A percentile compares a stretch with the other conserved stretches of the same genome.
These are phyloP conservation scores for Boletus subparvulus DNA, from an alignment of 768 basidiomycete genomes.

Conservation along the genomic window DNA sequence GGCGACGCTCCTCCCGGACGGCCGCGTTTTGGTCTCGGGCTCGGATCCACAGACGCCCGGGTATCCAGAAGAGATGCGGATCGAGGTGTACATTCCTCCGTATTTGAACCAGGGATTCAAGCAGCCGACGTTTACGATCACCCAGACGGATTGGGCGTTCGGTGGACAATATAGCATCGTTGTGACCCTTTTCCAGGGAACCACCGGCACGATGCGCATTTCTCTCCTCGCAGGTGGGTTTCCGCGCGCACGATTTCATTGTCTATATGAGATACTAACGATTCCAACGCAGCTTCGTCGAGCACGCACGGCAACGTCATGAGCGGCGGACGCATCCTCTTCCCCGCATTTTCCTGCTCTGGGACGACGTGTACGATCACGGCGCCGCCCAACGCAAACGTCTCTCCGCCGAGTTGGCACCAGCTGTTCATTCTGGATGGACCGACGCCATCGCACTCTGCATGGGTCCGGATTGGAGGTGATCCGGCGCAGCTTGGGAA, in stretches of 20 bases:
- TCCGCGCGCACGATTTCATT: background rate
- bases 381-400: slow-evolving; percentile 66
- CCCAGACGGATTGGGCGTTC: slow-evolving; percentile 62
- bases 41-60: slow-evolving; percentile 61
- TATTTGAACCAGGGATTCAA: slow-evolving; percentile 66
- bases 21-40: slow-evolving; percentile 71
- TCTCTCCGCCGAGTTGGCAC: slow-evolving; percentile 77
- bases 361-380: slow-evolving; percentile 76
- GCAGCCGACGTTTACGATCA: slow-evolving; percentile 63
- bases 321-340: slow-evolving; percentile 64
- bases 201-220: slow-evolving; percentile 49
- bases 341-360: slow-evolving; percentile 67
- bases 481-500: slow-evolving; percentile 69
- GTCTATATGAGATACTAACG: background rate
- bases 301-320: slow-evolving; percentile 79
- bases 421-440: slow-evolving; percentile 77
- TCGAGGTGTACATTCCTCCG: slow-evolving; percentile 82
- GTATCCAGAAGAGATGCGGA: slow-evolving; percentile 79
- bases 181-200: slow-evolving; percentile 40
- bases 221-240: slow-evolving; percentile 64
- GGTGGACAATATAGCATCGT: slow-evolving; percentile 54
- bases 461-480: slow-evolving; percentile 77
- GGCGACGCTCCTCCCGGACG: slow-evolving; percentile 72
- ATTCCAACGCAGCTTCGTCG: slow-evolving; percentile 50
- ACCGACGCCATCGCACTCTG: slow-evolving; percentile 72